Percentiles rank a stretch among this genome's conserved stretches.
phyloP scores from a whole-genome alignment of 352 stramenopile genomes.

The Pythium scleroteichum region DNA sequence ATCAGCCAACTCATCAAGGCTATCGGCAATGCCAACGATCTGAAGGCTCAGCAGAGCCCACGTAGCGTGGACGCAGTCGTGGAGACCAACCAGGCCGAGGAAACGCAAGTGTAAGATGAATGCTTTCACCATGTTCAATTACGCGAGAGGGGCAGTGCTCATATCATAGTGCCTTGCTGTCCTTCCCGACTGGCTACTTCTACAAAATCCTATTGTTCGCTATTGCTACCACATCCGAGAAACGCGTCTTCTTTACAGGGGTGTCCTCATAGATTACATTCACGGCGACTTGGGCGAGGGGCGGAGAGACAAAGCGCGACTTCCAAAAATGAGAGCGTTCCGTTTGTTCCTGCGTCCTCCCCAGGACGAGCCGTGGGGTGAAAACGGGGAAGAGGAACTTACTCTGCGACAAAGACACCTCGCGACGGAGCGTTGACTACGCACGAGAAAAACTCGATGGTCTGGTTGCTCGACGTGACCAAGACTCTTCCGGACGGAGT shows the following conservation, averaged over 20 bases:
- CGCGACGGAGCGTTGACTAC: constrained; percentile 71
- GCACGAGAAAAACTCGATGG: constrained; percentile 84
- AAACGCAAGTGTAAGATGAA: neutral
- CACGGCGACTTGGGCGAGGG: constrained; percentile 8
- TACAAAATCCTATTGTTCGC: constrained; percentile 33
- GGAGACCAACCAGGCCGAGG: neutral
- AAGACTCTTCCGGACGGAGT: constrained; percentile 78
- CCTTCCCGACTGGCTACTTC: constrained; percentile 20
- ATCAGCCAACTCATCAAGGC: constrained; percentile 61
- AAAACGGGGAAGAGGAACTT: constrained; percentile 23
- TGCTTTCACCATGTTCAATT: constrained; percentile 12
- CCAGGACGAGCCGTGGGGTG: neutral
- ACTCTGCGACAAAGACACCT: constrained; percentile 70
- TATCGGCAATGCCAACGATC: constrained; percentile 57
- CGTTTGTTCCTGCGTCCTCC: neutral
- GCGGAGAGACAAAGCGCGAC: constrained; percentile 5
- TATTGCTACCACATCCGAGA: constrained; percentile 28
- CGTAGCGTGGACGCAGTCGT: neutral
- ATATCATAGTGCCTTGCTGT: constrained; percentile 11
- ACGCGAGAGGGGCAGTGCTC: constrained; percentile 10
- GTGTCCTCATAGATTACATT: constrained; percentile 30
- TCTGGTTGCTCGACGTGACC: constrained; percentile 78
- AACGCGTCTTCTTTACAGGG: constrained; percentile 27
- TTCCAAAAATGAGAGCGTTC: constrained; percentile 12
- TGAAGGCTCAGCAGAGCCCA: constrained; percentile 31